A percentile compares a stretch with the other conserved stretches of the same genome.
These are phyloP conservation scores for Clitoria ternatea DNA, from an alignment of 306 rosid species.

Conservation along the genomic window DNA sequence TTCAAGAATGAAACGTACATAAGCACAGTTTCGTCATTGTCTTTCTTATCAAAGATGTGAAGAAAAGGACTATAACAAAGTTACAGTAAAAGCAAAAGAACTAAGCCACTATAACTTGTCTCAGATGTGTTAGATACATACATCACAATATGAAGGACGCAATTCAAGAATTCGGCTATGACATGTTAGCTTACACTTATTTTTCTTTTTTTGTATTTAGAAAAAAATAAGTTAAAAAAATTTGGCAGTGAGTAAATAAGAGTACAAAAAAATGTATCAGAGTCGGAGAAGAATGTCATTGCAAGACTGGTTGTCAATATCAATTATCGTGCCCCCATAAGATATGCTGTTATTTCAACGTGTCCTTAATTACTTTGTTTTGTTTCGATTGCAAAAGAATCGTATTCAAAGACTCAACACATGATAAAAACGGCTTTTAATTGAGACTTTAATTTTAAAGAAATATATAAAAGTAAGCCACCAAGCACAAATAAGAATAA, in stretches of 20 bases:
- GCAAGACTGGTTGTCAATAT: not conserved
- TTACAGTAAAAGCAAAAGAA: conserved; percentile 19
- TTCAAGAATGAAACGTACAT: conserved; percentile 1
- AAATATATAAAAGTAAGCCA: not conserved
- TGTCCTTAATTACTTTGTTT: not conserved
- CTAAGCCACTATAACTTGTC: conserved; percentile 22
- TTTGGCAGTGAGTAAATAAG: too few species aligned
- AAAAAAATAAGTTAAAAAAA: too few species aligned
- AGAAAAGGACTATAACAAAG: conserved; percentile 5
- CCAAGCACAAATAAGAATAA: not conserved
- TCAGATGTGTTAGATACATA: conserved; percentile 1
- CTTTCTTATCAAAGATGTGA: not conserved
- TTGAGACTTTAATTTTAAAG: not conserved
- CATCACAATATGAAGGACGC: not conserved
- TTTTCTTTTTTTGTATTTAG: too few species aligned
- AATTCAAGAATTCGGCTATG: not conserved
- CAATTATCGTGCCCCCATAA: not conserved
- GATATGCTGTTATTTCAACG: not conserved
- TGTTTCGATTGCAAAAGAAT: not conserved
- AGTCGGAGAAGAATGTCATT: too few species aligned
- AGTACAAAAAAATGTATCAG: too few species aligned
- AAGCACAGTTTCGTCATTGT: conserved; percentile 7
- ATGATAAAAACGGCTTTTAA: not conserved
- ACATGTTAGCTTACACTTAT: not conserved
- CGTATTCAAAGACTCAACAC: not conserved